phyloP scores from a whole-genome alignment of 257 asterid species.

The Perilla frutescens region DNA sequence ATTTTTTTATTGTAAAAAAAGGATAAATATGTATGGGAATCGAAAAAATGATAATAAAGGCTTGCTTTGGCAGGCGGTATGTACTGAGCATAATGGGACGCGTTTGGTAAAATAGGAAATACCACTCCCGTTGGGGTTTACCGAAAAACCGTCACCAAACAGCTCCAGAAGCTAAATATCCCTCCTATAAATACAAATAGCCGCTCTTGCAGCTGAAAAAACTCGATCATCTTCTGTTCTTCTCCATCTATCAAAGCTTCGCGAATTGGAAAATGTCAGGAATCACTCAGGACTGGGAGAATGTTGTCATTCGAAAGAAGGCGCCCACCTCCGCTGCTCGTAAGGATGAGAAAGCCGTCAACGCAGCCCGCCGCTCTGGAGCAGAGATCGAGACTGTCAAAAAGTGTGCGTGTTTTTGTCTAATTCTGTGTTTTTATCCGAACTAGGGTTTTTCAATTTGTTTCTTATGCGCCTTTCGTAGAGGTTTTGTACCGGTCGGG shows the following conservation, averaged over 20 bases:
- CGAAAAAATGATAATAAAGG: no score
- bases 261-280: slow-evolving; percentile 55
- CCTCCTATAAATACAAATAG: slow-evolving; percentile 15
- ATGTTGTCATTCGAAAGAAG: slow-evolving; percentile 87
- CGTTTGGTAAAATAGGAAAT: background rate
- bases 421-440: background rate
- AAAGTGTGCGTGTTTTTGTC: slow-evolving; percentile 52
- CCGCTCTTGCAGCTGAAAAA: background rate
- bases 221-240: background rate
- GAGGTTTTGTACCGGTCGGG: slow-evolving; percentile 13
- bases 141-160: slow-evolving; percentile 35
- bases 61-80: no score
- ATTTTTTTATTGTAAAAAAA: no score
- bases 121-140: background rate
- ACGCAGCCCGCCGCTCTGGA: slow-evolving; percentile 97
- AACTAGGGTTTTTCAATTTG: slow-evolving; percentile 13
- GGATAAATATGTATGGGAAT: no score
- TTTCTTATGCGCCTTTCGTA: background rate
- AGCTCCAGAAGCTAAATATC: background rate
- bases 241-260: slow-evolving; percentile 18
- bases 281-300: slow-evolving; percentile 94
- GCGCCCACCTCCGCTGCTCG: slow-evolving; percentile 96
- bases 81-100: no score
- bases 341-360: slow-evolving; percentile 96
- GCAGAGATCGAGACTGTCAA: slow-evolving; percentile 89